A percentile compares a stretch with the other conserved stretches of the same genome.
Conservation (phyloP, 2,329 filamentous ascomycete species). For the Eurotiales sp. region DNA sequence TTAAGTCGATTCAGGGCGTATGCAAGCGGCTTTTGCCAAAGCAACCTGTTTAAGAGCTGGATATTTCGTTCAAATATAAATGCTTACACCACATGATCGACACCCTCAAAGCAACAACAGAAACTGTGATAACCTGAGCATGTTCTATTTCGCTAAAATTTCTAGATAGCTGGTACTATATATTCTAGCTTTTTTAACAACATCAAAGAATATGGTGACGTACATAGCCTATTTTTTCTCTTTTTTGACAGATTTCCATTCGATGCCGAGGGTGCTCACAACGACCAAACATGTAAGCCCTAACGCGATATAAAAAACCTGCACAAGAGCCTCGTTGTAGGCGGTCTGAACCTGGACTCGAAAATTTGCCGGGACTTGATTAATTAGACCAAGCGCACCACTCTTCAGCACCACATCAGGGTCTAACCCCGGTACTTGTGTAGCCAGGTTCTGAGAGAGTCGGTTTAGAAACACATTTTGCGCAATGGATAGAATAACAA, state of each 20-base stretch:
- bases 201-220: no score
- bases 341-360: not conserved
- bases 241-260: not conserved
- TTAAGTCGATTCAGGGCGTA: no score
- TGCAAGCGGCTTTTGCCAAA: no score
- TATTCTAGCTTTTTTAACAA: no score
- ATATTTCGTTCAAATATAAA: no score
- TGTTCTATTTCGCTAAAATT: no score
- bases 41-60: no score
- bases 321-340: not conserved
- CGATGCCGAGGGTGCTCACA: not conserved
- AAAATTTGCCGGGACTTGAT: not conserved
- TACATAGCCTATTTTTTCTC: no score
- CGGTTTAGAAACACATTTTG: not conserved
- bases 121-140: no score
- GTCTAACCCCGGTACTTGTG: not conserved
- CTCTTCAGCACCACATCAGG: not conserved
- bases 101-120: no score
- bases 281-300: not conserved
- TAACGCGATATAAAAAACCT: not conserved
- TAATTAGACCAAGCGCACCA: not conserved
- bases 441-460: not conserved
- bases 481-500: not conserved
- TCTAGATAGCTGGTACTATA: no score
- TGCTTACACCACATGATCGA: no score